Conservation (phyloP, 306 rosid genomes). For the Amphicarpaea edgeworthii region DNA sequence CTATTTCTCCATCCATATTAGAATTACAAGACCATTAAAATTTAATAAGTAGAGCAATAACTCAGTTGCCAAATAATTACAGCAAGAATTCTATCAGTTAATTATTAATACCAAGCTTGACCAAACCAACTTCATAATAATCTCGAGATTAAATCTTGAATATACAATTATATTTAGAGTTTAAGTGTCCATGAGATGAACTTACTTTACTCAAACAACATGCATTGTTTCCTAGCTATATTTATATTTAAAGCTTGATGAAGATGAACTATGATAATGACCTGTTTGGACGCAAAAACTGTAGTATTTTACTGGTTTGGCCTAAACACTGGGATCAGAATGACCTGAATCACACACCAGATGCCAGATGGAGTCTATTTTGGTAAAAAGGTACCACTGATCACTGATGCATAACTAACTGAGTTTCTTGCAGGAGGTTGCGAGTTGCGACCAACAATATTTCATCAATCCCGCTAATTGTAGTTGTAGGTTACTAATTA, state of each 20-base stretch:
- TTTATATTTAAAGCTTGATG: too few relatives aligned
- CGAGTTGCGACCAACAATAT: not conserved
- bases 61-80: too few relatives aligned
- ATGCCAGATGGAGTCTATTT: not conserved
- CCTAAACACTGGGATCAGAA: not conserved
- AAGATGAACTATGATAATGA: not conserved
- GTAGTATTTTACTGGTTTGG: not conserved
- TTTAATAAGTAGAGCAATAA: too few relatives aligned
- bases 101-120: too few relatives aligned
- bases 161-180: too few relatives aligned
- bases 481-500: conserved; percentile 6
- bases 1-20: not conserved
- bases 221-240: too few relatives aligned
- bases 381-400: not conserved
- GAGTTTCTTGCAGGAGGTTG: conserved; percentile 12
- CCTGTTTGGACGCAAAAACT: conserved; percentile 3
- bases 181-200: too few relatives aligned
- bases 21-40: not conserved
- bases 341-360: conserved; percentile 29
- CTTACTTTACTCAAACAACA: too few relatives aligned
- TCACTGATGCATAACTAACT: not conserved
- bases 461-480: not conserved
- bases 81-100: too few relatives aligned
- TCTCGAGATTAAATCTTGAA: too few relatives aligned
- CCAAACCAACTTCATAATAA: too few relatives aligned